Conservation (phyloP, 2,329 filamentous ascomycete genomes). For the Aphanocladium album region DNA sequence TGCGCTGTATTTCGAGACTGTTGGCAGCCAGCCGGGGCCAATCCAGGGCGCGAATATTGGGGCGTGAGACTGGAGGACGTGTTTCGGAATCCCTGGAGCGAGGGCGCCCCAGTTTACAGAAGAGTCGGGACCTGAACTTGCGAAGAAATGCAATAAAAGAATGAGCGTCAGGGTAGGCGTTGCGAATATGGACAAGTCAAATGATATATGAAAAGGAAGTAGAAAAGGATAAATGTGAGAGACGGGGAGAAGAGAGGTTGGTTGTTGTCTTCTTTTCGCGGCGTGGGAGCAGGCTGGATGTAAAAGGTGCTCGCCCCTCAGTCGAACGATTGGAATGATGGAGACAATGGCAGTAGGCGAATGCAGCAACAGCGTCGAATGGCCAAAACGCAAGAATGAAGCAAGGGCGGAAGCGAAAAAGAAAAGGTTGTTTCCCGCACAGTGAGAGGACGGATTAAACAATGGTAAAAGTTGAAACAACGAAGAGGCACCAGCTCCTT, state of each 20-base stretch:
- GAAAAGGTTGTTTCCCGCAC: no score
- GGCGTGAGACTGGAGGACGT: neutral
- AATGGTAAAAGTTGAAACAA: neutral
- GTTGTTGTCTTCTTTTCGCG: neutral
- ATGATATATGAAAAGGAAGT: neutral
- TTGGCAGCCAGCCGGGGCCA: neutral
- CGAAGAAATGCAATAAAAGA: neutral
- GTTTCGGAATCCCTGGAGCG: slow-evolving; percentile 8
- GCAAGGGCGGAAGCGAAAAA: neutral
- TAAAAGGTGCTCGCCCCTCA: neutral
- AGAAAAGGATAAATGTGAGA: neutral
- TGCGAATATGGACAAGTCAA: neutral
- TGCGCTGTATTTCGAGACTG: neutral
- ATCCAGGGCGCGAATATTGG: slow-evolving; percentile 1
- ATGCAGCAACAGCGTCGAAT: neutral
- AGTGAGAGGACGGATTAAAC: neutral
- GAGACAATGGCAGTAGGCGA: neutral
- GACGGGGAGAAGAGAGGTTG: neutral
- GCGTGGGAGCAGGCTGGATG: neutral
- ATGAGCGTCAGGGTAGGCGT: neutral
- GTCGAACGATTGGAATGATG: neutral
- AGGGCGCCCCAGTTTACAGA: neutral
- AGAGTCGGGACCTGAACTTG: neutral
- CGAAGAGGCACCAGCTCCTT: neutral
- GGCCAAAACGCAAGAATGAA: neutral